Conservation (phyloP, 306 rosid species). For the Prunus mongolica region DNA sequence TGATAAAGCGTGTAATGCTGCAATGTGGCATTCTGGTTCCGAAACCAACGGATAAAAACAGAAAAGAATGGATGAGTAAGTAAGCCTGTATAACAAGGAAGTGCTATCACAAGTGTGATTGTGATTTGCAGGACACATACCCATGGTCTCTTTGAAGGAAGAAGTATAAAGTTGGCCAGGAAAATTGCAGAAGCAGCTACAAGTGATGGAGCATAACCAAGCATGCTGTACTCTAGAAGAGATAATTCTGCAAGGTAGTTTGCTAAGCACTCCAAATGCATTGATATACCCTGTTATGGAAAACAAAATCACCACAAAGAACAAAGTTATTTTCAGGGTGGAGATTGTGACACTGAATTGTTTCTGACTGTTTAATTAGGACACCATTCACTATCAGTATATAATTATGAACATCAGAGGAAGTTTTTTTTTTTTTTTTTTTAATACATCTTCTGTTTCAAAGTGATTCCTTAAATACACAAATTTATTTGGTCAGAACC, state of each 20-base stretch:
- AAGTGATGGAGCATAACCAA: conserved; percentile 73
- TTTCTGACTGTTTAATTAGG: no score
- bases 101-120: no score
- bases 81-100: background rate
- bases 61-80: background rate
- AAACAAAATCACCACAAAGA: background rate
- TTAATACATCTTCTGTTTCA: no score
- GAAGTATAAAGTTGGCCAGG: conserved; percentile 65
- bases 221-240: conserved; percentile 84
- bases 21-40: conserved; percentile 49
- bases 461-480: no score
- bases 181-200: conserved; percentile 87
- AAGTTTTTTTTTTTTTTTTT: no score
- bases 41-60: background rate
- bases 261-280: conserved; percentile 87
- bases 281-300: conserved; percentile 41
- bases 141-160: conserved; percentile 82
- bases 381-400: background rate
- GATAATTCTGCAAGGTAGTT: conserved; percentile 83
- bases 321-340: background rate
- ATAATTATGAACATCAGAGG: background rate
- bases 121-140: conserved; percentile 30
- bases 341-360: no score
- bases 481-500: no score
- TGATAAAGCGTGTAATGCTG: conserved; percentile 53